These are phyloP conservation scores for Penicillium pancosmium DNA, from an alignment of 495 filamentous ascomycete genomes.

Conservation along the genomic window DNA sequence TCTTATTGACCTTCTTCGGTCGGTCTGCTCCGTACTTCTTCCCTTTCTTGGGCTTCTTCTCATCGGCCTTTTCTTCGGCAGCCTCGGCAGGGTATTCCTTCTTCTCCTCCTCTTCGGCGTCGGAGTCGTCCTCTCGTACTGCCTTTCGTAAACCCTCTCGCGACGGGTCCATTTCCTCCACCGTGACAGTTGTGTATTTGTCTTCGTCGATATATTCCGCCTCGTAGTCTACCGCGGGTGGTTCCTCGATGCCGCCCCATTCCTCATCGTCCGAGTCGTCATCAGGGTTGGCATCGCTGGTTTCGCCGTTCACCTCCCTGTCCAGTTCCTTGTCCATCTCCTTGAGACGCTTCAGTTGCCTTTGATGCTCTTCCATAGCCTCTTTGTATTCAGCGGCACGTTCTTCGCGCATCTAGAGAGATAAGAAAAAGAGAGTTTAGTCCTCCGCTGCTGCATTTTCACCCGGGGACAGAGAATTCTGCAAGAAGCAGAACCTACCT, in stretches of 20 bases:
- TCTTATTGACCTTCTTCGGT: constrained; percentile 64
- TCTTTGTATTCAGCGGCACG: constrained; percentile 76
- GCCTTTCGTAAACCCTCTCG: constrained; percentile 66
- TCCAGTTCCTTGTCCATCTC: constrained; percentile 24
- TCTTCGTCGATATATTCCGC: constrained; percentile 98
- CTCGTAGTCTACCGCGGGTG: constrained; percentile 70
- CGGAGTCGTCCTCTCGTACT: constrained; percentile 48
- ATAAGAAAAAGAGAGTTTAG: constrained; percentile 16
- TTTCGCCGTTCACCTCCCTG: constrained; percentile 45
- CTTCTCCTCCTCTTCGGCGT: constrained; percentile 40
- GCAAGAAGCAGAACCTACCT: constrained; percentile 49
- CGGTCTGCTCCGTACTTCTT: constrained; percentile 58
- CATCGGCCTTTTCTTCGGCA: constrained; percentile 22
- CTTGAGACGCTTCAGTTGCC: constrained; percentile 54
- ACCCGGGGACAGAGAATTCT: neutral
- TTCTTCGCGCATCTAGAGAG: constrained; percentile 71
- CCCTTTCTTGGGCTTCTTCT: constrained; percentile 27
- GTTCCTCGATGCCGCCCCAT: constrained; percentile 65
- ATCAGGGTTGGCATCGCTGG: constrained; percentile 39
- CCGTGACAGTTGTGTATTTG: constrained; percentile 88
- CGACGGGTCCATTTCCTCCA: constrained; percentile 85
- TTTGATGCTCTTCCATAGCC: constrained; percentile 73
- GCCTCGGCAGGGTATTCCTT: constrained; percentile 18
- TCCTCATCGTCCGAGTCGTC: constrained; percentile 46
- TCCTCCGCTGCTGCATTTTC: neutral